Percentiles rank a stretch among this genome's conserved stretches.
Conservation (phyloP, 129 eudicot species). For the Flaveria ramosissima region DNA sequence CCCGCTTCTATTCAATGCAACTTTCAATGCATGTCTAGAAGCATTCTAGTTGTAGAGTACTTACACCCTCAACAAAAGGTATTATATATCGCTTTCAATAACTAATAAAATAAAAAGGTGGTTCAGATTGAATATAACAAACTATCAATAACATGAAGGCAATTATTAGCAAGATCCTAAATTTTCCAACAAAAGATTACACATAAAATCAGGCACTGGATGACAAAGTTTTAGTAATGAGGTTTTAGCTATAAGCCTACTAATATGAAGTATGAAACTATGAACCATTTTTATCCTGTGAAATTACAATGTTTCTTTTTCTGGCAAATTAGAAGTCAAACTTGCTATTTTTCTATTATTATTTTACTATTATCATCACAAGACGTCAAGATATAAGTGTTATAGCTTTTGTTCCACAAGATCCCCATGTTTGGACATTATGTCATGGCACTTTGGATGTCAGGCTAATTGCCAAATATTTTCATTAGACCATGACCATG, state of each 20-base stretch:
- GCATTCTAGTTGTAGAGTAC: neutral
- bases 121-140: neutral
- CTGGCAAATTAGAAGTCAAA: neutral
- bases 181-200: neutral
- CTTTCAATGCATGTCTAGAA: neutral
- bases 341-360: neutral
- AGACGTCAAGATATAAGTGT: neutral
- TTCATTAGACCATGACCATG: neutral
- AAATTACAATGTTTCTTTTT: neutral
- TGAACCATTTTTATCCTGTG: neutral
- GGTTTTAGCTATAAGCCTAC: neutral
- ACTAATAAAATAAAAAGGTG: neutral
- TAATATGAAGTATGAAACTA: neutral
- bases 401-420: neutral
- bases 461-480: neutral
- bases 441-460: neutral
- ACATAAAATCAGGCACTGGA: neutral
- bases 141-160: neutral
- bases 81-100: neutral
- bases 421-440: slow-evolving; percentile 7
- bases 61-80: neutral
- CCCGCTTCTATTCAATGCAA: neutral
- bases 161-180: slow-evolving; percentile 2
- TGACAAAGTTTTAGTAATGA: neutral
- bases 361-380: neutral